Conservation (phyloP, 148 eudicot genomes). For the Rhododendron ferrugineum region DNA sequence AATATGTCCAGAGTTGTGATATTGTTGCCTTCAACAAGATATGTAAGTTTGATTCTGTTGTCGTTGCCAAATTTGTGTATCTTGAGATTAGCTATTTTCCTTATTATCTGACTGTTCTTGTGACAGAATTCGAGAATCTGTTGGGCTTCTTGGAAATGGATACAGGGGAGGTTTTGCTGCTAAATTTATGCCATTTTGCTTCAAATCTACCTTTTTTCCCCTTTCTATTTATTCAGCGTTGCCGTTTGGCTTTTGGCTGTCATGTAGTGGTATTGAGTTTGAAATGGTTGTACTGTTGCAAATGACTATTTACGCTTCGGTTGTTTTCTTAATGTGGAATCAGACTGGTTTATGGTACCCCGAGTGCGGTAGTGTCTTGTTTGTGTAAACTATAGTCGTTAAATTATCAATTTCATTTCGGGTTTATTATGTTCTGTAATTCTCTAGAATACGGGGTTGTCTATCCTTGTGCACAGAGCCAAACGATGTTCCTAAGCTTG, state of each 20-base stretch:
- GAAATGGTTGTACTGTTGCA: neutral
- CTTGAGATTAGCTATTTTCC: neutral
- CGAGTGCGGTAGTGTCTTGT: neutral
- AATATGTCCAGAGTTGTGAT: constrained; percentile 92
- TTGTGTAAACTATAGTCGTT: neutral
- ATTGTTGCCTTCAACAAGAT: constrained; percentile 97
- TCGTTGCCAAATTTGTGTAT: neutral
- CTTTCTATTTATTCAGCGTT: neutral
- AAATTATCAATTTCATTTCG: neutral
- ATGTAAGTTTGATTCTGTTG: constrained; percentile 24
- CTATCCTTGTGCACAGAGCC: neutral
- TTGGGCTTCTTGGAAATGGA: neutral
- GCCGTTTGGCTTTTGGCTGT: neutral
- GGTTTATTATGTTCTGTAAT: neutral
- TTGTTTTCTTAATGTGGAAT: neutral
- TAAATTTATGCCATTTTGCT: neutral
- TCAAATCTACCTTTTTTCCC: neutral
- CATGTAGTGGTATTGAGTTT: neutral
- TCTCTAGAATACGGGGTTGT: neutral
- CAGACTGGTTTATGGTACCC: neutral
- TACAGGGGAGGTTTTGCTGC: neutral
- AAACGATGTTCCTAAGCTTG: neutral
- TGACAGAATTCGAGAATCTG: neutral
- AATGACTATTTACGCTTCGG: neutral
- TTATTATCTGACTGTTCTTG: neutral